Percentiles rank a stretch among this genome's conserved stretches.
These are phyloP conservation scores for Colletotrichum lini DNA, from an alignment of 2,329 filamentous ascomycete species.

Conservation along the genomic window DNA sequence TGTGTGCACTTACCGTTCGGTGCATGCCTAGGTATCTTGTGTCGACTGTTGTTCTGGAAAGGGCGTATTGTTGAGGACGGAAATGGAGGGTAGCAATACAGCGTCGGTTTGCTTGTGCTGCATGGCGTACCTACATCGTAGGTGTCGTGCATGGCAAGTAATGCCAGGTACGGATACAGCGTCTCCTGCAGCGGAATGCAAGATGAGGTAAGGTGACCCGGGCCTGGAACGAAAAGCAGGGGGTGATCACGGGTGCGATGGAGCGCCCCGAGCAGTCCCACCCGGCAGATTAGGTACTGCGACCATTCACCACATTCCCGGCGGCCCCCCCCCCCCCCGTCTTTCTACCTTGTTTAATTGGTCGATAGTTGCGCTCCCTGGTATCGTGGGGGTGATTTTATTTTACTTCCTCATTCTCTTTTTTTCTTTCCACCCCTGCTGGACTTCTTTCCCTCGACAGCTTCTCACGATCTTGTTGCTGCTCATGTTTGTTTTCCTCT, in stretches of 20 bases:
- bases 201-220: slow-evolving; percentile 24
- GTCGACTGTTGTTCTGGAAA: neutral
- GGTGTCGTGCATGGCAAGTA: neutral
- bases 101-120: slow-evolving; percentile 1
- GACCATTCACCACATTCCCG: neutral
- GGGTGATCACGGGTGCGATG: slow-evolving; percentile 20
- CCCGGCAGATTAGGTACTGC: slow-evolving; percentile 8
- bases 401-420: neutral
- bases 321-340: neutral
- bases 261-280: slow-evolving; percentile 21
- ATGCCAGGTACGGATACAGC: slow-evolving; percentile 2
- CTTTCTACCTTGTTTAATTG: slow-evolving; percentile 7
- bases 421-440: neutral
- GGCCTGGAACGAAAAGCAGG: slow-evolving; percentile 8
- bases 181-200: slow-evolving; percentile 30
- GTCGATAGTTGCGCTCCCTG: neutral
- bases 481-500: neutral
- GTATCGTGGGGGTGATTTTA: slow-evolving; percentile 13
- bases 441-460: neutral
- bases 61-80: neutral
- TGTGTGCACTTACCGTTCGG: neutral
- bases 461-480: neutral
- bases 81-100: neutral
- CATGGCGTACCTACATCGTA: neutral
- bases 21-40: too few relatives aligned